phyloP scores from a whole-genome alignment of 140 eudicot genomes.

The Cichorium intybus region DNA sequence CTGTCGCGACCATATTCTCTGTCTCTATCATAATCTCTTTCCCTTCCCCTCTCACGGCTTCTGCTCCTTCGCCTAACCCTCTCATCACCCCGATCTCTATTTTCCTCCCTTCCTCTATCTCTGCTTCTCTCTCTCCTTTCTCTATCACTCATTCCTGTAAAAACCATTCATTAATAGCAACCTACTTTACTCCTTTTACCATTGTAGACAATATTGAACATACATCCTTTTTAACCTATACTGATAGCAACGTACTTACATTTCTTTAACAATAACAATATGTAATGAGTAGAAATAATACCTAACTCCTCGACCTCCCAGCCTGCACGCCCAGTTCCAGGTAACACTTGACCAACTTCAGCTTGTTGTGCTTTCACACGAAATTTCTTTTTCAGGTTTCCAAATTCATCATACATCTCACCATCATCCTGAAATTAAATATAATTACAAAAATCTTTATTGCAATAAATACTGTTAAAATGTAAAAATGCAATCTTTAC shows the following conservation, averaged over 20 bases:
- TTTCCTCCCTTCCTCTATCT: constrained; percentile 64
- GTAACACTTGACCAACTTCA: constrained; percentile 63
- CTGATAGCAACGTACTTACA: too few species aligned
- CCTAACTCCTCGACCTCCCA: constrained; percentile 98
- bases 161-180: neutral
- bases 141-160: constrained; percentile 64
- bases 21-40: constrained; percentile 54
- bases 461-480: too few species aligned
- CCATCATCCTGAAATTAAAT: constrained; percentile 80
- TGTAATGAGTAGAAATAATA: too few species aligned
- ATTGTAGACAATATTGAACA: too few species aligned
- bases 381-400: constrained; percentile 89
- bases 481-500: constrained; percentile 43
- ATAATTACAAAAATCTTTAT: neutral
- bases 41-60: constrained; percentile 71
- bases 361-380: constrained; percentile 86
- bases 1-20: constrained; percentile 55
- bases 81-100: constrained; percentile 47
- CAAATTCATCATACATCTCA: constrained; percentile 98
- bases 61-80: constrained; percentile 54
- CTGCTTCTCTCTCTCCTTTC: constrained; percentile 74
- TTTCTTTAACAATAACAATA: too few species aligned
- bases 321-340: constrained; percentile 96
- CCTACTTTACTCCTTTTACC: neutral
- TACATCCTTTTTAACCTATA: too few species aligned